Base-by-base conservation (phyloP, 2,329 filamentous ascomycete species). In the Ophiostoma novo-ulmi region DNA sequence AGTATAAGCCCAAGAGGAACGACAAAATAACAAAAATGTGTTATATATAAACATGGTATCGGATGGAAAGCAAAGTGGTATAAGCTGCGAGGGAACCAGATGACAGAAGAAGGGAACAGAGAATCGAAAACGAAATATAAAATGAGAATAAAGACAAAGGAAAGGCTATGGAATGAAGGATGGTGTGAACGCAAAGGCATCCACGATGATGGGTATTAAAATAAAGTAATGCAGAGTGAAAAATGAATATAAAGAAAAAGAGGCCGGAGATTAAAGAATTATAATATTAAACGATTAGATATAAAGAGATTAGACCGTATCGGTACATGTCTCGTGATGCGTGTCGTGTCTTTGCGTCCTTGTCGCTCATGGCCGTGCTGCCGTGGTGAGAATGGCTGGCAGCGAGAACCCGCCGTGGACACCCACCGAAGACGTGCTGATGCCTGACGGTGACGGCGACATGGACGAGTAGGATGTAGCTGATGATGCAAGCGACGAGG, bases 311-410 rank as follows among this genome's bases (percentile, higher is more conserved):
- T 11, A 66, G 11, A 41, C 36, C n/a, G 63, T 65, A n/a, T 35
- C 20, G 31, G 63, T 65, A 26, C 35, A 36, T 38, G 31, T 48
- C 44, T 48, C 44, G 44, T 48, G 7, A 20, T 48, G 17, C n/a
- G 14, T 48, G 44, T n/a, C 17, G 13, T 44, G 52, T 61, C 58
- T 36, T 22, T 17, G n/a, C 44, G 44, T n/a, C 8, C 20, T 7
- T n/a, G 17, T 26, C n/a, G 58, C 58, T 63, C 26, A 26, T 44
- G 26, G 55, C 35, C 36, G 20, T 11, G 6, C 38, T 22, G 70
- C n/a, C 17, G 70, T 70, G 35, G 68, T 35, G 22, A 70, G 70
- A 65, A 71, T 71, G 13, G 70, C 69, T 14, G 70, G 68, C 13
- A 71, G 39, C 4, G 70, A 70, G 68, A 70, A 71, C 26, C 70